phyloP scores from a whole-genome alignment of 441 rosid genomes.

The Populus hybrid region DNA sequence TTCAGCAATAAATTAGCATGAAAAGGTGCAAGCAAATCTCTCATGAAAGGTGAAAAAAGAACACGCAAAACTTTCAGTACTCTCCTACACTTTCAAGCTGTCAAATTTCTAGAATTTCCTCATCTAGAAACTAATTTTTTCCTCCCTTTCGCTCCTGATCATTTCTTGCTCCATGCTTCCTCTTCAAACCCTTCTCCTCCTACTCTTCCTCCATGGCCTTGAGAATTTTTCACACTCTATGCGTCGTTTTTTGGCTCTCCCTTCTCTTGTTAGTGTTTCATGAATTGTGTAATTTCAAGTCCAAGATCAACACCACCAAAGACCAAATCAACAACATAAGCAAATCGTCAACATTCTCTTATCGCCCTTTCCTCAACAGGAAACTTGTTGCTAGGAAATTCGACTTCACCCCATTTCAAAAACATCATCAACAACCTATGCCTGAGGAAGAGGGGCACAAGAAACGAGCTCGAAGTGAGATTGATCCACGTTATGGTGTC shows the following conservation, averaged over 20 bases:
- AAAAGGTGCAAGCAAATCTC: conserved; percentile 33
- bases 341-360: conserved; percentile 13
- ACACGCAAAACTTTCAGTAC: conserved; percentile 16
- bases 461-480: conserved; percentile 30
- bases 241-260: conserved; percentile 51
- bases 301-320: conserved; percentile 15
- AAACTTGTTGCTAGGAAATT: conserved; percentile 49
- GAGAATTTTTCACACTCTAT: conserved; percentile 37
- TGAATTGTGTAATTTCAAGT: conserved; percentile 33
- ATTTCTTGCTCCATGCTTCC: conserved; percentile 48
- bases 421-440: conserved; percentile 8
- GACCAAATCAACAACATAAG: conserved; percentile 8
- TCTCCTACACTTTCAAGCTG: conserved; percentile 16
- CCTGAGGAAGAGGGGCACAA: conserved; percentile 5
- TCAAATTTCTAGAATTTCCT: conserved; percentile 8
- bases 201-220: conserved; percentile 54
- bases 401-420: conserved; percentile 61
- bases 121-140: background rate
- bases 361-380: conserved; percentile 29
- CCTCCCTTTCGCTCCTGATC: background rate
- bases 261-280: conserved; percentile 49
- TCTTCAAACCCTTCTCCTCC: conserved; percentile 30
- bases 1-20: conserved; percentile 29
- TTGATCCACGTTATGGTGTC: conserved; percentile 79
- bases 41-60: conserved; percentile 20